Evolutionary conservation across 1,284 basidiomycete species (phyloP).

Genomic region (Fistulina hepatica): DNA sequence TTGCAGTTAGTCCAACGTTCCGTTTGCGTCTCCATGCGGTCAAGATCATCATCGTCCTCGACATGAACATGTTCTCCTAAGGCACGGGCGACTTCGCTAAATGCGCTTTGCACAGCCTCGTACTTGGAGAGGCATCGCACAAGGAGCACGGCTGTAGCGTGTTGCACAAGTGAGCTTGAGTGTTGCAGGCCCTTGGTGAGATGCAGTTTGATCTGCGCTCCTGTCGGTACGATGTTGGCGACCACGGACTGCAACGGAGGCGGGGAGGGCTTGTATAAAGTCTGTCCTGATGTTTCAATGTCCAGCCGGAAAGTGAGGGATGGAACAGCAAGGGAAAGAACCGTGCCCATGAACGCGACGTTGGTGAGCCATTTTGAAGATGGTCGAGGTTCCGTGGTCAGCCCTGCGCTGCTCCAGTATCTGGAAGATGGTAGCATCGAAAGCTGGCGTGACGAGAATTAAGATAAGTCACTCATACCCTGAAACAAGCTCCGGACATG

Average conservation of each 20-base stretch:
- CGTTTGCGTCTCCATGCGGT: too few species aligned
- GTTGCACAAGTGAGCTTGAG: conserved; percentile 66
- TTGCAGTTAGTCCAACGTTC: conserved; percentile 61
- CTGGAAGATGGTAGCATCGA: conserved; percentile 29
- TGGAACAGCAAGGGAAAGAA: conserved; percentile 71
- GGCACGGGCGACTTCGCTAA: conserved; percentile 39
- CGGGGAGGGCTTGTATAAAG: conserved; percentile 49
- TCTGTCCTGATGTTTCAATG: neutral
- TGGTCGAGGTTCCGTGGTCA: conserved; percentile 79
- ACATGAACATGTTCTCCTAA: too few species aligned
- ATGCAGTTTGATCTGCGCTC: conserved; percentile 51
- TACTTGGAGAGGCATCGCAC: conserved; percentile 67
- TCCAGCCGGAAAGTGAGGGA: conserved; percentile 37
- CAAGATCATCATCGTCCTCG: conserved; percentile 52
- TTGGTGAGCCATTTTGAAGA: conserved; percentile 87
- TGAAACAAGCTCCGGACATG: conserved; percentile 80
- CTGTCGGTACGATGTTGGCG: conserved; percentile 66
- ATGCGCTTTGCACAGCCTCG: conserved; percentile 38
- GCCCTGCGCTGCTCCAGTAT: conserved; percentile 65
- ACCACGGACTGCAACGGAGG: conserved; percentile 61
- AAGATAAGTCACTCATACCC: conserved; percentile 33
- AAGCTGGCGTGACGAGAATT: too few species aligned
- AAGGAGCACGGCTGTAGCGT: conserved; percentile 68
- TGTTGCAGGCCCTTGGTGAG: conserved; percentile 74
- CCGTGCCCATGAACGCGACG: conserved; percentile 67